Evolutionary conservation across 2,329 filamentous ascomycete species (phyloP).

Genomic region (Fusarium ramigenum): DNA sequence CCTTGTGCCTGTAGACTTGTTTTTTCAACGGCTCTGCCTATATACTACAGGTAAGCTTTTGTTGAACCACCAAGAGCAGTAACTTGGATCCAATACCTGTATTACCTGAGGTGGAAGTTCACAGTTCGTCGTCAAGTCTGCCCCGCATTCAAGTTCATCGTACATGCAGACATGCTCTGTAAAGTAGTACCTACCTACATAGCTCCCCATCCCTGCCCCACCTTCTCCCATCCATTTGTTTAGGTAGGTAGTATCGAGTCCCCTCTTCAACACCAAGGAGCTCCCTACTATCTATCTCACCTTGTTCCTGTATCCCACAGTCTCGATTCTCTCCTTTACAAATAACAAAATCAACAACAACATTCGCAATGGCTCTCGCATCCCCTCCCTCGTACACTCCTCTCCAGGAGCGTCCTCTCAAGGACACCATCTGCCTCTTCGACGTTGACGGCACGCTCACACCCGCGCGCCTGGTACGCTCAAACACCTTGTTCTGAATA

Average conservation of each 20-base stretch:
- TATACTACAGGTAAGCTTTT: background rate
- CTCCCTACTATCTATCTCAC: slow-evolving; percentile 14
- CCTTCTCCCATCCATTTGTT: slow-evolving; percentile 8
- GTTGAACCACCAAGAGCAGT: background rate
- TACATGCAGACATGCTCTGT: background rate
- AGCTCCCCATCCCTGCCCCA: slow-evolving; percentile 13
- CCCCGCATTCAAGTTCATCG: slow-evolving; percentile 19
- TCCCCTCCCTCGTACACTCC: slow-evolving; percentile 68
- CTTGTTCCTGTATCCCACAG: slow-evolving; percentile 15
- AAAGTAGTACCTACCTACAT: background rate
- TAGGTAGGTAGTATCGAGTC: background rate
- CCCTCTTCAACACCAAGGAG: slow-evolving; percentile 29
- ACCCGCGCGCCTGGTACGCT: slow-evolving; percentile 75
- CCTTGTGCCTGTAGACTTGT: background rate
- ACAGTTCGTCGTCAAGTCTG: slow-evolving; percentile 1
- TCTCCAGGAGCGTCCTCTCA: slow-evolving; percentile 83
- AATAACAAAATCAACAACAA: background rate
- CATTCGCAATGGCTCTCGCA: slow-evolving; percentile 51
- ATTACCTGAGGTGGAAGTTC: background rate
- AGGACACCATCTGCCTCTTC: slow-evolving; percentile 94
- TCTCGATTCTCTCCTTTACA: background rate
- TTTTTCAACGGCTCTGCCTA: background rate
- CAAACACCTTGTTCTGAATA: background rate
- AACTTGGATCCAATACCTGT: background rate
- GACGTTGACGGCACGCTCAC: slow-evolving; percentile 96